These are phyloP conservation scores for Sequoiadendron giganteum DNA, from an alignment of 75 land plant genomes.

Conservation along the genomic window DNA sequence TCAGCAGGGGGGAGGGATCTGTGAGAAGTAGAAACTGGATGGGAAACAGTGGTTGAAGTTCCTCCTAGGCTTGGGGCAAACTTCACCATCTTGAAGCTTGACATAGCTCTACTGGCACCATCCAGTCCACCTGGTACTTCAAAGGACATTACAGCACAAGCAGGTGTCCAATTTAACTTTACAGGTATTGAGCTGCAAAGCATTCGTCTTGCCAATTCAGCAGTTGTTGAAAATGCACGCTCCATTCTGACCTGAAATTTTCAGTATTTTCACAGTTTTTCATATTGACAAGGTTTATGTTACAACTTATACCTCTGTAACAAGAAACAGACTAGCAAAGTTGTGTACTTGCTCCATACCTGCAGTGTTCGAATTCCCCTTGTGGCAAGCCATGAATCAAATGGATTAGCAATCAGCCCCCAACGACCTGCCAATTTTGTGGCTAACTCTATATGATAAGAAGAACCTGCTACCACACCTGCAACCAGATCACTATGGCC, in stretches of 20 bases:
- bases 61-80: slow-evolving; percentile 29
- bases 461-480: slow-evolving; percentile 26
- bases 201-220: neutral
- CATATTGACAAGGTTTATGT: neutral
- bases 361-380: slow-evolving; percentile 27
- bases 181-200: slow-evolving; percentile 1
- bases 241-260: slow-evolving; percentile 29
- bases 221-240: slow-evolving; percentile 21
- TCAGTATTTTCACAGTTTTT: neutral
- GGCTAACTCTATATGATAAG: slow-evolving; percentile 12
- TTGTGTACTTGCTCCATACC: slow-evolving; percentile 10
- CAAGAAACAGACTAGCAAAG: neutral
- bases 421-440: slow-evolving; percentile 21
- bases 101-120: slow-evolving; percentile 17
- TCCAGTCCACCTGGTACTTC: slow-evolving; percentile 29
- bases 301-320: neutral
- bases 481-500: slow-evolving; percentile 35
- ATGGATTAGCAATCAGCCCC: slow-evolving; percentile 27
- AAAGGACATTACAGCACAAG: slow-evolving; percentile 20
- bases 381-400: slow-evolving; percentile 29
- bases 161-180: neutral
- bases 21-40: slow-evolving; percentile 30
- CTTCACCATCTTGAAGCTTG: slow-evolving; percentile 18
- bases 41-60: slow-evolving; percentile 22
- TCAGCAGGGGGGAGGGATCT: neutral